A percentile compares a stretch with the other conserved stretches of the same genome.
These are phyloP conservation scores for Globisporangium heterothallicum DNA, from an alignment of 352 stramenopile species.

Conservation along the genomic window DNA sequence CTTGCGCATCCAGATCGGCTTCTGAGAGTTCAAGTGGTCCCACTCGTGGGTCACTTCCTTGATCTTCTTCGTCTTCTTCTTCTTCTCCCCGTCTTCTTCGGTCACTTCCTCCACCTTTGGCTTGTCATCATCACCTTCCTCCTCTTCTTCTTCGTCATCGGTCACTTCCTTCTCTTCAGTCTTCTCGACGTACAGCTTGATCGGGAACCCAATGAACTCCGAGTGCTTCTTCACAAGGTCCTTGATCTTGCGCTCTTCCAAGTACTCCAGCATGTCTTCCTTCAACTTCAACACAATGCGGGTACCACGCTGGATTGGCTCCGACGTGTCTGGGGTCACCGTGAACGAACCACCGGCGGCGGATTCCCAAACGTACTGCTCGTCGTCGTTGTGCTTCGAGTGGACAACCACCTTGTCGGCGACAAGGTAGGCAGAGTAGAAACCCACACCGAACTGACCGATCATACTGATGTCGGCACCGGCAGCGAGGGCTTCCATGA, in stretches of 20 bases:
- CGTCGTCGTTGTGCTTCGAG: slow-evolving; percentile 99
- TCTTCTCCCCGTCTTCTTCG: slow-evolving; percentile 96
- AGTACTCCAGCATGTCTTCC: slow-evolving; percentile 99
- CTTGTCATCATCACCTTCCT: slow-evolving; percentile 94
- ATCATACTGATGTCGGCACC: slow-evolving; percentile 99
- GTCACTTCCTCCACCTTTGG: slow-evolving; percentile 96
- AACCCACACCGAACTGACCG: slow-evolving; percentile 99
- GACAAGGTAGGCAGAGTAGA: slow-evolving; percentile 99
- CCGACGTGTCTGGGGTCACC: slow-evolving; percentile 87
- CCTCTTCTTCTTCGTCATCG: slow-evolving; percentile 97
- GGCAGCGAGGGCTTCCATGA: slow-evolving; percentile 98
- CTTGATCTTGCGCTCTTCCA: slow-evolving; percentile 98
- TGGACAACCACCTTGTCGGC: slow-evolving; percentile 98
- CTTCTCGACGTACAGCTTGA: slow-evolving; percentile 99
- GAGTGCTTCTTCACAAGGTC: slow-evolving; percentile 99
- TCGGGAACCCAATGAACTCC: slow-evolving; percentile 99
- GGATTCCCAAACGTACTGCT: slow-evolving; percentile 97
- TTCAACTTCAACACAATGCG: slow-evolving; percentile 97
- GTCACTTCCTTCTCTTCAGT: slow-evolving; percentile 99
- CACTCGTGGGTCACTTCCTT: slow-evolving; percentile 99
- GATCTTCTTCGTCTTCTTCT: slow-evolving; percentile 97
- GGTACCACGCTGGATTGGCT: slow-evolving; percentile 89
- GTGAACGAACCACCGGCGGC: slow-evolving; percentile 97
- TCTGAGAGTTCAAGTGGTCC: slow-evolving; percentile 99
- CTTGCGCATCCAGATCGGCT: slow-evolving; percentile 99